Percentiles rank a stretch among this genome's conserved stretches.
These are phyloP conservation scores for Globomyces pollinis-pini DNA, from an alignment of 192 early-diverging fungal species.

Conservation along the genomic window DNA sequence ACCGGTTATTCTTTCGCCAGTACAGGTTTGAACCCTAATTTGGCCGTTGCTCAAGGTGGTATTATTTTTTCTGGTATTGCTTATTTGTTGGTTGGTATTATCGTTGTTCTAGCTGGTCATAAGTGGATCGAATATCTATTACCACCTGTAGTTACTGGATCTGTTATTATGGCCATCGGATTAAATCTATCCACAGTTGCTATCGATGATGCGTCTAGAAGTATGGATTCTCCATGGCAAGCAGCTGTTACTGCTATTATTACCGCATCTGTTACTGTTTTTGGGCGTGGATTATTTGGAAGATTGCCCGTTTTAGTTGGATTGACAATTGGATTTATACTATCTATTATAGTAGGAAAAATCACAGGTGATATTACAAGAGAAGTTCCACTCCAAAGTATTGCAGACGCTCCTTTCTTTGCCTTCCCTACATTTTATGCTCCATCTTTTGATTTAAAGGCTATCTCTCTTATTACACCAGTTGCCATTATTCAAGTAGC, in stretches of 20 bases:
- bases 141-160: conserved; percentile 50
- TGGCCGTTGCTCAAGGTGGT: conserved; percentile 40
- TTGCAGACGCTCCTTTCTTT: conserved; percentile 36
- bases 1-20: conserved; percentile 30
- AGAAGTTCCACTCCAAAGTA: conserved; percentile 11
- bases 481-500: conserved; percentile 45
- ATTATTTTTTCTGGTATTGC: conserved; percentile 44
- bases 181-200: conserved; percentile 40
- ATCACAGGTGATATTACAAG: conserved; percentile 12
- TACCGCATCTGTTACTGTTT: conserved; percentile 32
- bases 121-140: conserved; percentile 41
- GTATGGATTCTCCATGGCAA: conserved; percentile 44
- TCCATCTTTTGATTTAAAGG: conserved; percentile 37
- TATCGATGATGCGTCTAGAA: conserved; percentile 24
- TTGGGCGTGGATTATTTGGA: conserved; percentile 35
- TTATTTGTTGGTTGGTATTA: conserved; percentile 29
- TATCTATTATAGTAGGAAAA: conserved; percentile 15
- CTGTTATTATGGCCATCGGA: conserved; percentile 49
- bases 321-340: conserved; percentile 26
- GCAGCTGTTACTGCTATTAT: conserved; percentile 39
- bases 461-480: conserved; percentile 46
- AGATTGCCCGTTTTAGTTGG: conserved; percentile 48
- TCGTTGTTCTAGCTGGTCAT: conserved; percentile 36
- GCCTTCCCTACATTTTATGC: conserved; percentile 34
- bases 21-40: conserved; percentile 27